Percentiles rank a stretch among this genome's conserved stretches.
Conservation (phyloP, 352 stramenopile genomes). For the Phytopythium mirpurense region DNA sequence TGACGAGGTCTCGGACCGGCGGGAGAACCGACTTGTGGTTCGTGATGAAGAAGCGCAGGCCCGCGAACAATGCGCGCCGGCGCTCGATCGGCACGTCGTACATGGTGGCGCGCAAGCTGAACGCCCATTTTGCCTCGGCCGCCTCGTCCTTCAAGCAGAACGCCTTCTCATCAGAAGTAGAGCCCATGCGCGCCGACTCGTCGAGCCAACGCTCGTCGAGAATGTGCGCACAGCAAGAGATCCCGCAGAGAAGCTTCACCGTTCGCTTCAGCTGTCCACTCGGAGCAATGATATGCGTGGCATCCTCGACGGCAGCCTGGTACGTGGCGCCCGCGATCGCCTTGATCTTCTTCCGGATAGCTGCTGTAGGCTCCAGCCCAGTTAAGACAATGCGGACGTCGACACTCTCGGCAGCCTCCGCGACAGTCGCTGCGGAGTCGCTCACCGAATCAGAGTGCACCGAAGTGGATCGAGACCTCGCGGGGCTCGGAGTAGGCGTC, state of each 20-base stretch:
- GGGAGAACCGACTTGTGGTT: conserved; percentile 51
- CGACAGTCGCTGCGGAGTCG: neutral
- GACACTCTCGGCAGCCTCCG: neutral
- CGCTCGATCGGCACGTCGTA: conserved; percentile 22
- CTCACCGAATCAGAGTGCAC: neutral
- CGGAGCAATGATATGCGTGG: conserved; percentile 45
- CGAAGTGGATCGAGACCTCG: conserved; percentile 1
- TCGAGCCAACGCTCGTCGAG: conserved; percentile 41
- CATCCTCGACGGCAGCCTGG: conserved; percentile 34
- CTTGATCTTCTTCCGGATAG: conserved; percentile 39
- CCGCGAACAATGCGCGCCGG: conserved; percentile 25
- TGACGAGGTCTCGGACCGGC: conserved; percentile 36
- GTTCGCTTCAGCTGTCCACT: conserved; percentile 42
- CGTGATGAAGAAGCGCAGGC: conserved; percentile 36
- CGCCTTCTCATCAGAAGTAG: conserved; percentile 24
- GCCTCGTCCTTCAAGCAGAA: conserved; percentile 34
- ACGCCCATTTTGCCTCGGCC: conserved; percentile 46
- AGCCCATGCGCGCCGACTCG: conserved; percentile 26
- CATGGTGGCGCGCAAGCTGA: conserved; percentile 41
- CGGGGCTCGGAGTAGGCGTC: neutral
- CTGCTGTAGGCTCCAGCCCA: conserved; percentile 30
- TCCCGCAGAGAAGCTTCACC: conserved; percentile 52
- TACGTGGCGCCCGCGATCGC: conserved; percentile 33
- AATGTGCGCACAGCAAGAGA: conserved; percentile 50
- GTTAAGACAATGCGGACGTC: conserved; percentile 40